Evolutionary conservation across 495 filamentous ascomycete genomes (phyloP).

Genomic region (Podospora pseudoanserina): DNA sequence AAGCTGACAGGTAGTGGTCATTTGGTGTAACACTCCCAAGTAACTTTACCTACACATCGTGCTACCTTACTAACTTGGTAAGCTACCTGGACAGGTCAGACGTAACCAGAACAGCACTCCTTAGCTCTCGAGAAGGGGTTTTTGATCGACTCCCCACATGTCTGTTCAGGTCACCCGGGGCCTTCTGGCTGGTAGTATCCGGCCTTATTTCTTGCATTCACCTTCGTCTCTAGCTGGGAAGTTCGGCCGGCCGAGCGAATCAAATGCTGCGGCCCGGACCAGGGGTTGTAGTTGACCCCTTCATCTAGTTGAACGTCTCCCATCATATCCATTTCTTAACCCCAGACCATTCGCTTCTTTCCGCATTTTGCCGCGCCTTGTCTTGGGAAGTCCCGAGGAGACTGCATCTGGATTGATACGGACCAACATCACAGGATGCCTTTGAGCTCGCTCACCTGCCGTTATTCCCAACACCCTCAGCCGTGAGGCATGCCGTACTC

Average conservation of each 20-base stretch:
- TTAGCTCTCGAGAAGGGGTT: neutral
- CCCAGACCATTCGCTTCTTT: conserved; percentile 16
- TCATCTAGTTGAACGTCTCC: conserved; percentile 15
- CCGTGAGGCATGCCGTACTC: conserved; percentile 10
- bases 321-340: neutral
- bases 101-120: neutral
- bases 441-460: neutral
- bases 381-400: neutral
- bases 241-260: conserved; percentile 25
- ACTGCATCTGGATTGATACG: neutral
- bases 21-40: neutral
- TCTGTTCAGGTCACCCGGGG: neutral
- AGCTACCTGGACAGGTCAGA: neutral
- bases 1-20: neutral
- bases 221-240: conserved; percentile 7
- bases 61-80: neutral
- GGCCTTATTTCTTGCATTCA: conserved; percentile 26
- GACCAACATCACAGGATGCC: neutral
- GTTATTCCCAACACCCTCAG: neutral
- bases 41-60: neutral
- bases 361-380: conserved; percentile 11
- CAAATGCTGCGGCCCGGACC: conserved; percentile 11
- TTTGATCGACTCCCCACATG: neutral
- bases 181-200: conserved; percentile 23
- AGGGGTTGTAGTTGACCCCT: conserved; percentile 20